Evolutionary conservation across 1,139 yeast genomes (phyloP).

Genomic region (Petasospora fabianii): DNA sequence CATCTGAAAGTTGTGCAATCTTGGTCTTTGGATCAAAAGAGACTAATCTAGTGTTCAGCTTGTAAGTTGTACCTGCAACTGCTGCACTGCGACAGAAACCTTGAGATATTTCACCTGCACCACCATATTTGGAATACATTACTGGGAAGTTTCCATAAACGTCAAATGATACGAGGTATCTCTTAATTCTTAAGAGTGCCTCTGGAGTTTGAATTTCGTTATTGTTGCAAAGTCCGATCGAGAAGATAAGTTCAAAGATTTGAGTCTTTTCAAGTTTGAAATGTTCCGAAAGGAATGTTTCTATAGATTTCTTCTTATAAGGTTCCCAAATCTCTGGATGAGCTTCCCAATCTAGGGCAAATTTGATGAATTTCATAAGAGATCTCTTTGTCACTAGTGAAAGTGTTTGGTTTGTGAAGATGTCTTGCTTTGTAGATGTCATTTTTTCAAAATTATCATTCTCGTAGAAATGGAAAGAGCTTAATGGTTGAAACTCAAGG

Average conservation of each 20-base stretch:
- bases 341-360: constrained; percentile 69
- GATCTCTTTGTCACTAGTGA: constrained; percentile 74
- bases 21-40: constrained; percentile 64
- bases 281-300: constrained; percentile 52
- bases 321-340: constrained; percentile 50
- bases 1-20: constrained; percentile 73
- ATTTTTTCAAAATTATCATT: constrained; percentile 85
- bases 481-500: constrained; percentile 85
- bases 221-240: constrained; percentile 75
- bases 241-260: constrained; percentile 74
- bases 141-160: constrained; percentile 95
- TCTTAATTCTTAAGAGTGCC: constrained; percentile 75
- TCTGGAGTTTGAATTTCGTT: constrained; percentile 60
- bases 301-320: constrained; percentile 54
- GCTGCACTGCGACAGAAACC: constrained; percentile 98
- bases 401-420: constrained; percentile 84
- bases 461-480: constrained; percentile 87
- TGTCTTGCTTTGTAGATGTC: constrained; percentile 83
- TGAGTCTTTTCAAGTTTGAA: constrained; percentile 75
- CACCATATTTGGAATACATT: constrained; percentile 88
- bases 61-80: constrained; percentile 94
- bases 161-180: constrained; percentile 83
- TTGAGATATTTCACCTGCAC: constrained; percentile 94
- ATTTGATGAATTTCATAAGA: constrained; percentile 90
- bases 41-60: constrained; percentile 62